Evolutionary conservation across 75 land plant species (phyloP).

Genomic region (Picea glauca): DNA sequence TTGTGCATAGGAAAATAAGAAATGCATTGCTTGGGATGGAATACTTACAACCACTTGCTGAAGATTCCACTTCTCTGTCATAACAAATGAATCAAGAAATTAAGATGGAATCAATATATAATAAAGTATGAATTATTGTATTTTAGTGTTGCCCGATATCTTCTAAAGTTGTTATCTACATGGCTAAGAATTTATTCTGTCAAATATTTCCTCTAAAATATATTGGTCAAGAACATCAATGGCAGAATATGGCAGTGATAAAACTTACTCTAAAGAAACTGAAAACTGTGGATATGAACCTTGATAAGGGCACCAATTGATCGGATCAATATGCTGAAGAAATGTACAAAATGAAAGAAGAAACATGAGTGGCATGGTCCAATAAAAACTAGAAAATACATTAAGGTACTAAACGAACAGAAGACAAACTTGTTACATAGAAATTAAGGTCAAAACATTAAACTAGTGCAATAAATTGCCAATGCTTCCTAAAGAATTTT

Average conservation of each 20-base stretch:
- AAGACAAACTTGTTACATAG: background rate
- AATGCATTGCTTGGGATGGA: background rate
- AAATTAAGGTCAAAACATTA: background rate
- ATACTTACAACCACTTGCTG: conserved; percentile 12
- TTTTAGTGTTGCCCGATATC: background rate
- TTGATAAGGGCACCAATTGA: background rate
- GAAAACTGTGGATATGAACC: background rate
- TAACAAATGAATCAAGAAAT: background rate
- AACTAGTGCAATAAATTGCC: background rate
- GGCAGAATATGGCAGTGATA: background rate
- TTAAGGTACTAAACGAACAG: background rate
- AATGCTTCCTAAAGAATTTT: background rate
- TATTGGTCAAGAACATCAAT: background rate
- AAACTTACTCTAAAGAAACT: conserved; percentile 9
- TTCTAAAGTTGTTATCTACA: background rate
- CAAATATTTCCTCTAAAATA: background rate
- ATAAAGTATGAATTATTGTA: background rate
- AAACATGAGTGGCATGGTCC: background rate
- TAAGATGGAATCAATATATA: background rate
- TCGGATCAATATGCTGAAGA: background rate
- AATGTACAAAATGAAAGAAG: background rate
- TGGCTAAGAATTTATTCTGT: background rate
- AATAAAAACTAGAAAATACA: background rate
- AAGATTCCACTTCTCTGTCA: background rate
- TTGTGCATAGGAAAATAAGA: background rate